Conservation (phyloP, 768 basidiomycete genomes). For the Lentinus brumalis region DNA sequence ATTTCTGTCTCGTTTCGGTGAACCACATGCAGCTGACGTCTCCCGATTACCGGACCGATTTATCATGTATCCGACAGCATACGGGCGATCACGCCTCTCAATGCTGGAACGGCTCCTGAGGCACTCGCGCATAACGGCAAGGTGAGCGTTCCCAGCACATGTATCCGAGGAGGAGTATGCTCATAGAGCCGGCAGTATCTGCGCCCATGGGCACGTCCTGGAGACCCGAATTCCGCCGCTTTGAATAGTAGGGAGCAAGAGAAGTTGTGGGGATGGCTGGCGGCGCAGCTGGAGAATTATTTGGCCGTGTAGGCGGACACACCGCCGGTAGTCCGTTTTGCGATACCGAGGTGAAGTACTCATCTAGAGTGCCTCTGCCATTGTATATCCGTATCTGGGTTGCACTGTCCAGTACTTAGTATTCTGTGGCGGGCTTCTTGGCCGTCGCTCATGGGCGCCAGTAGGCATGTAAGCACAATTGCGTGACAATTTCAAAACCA, state of each 20-base stretch:
- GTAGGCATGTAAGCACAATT: no score
- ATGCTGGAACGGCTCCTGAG: conserved; percentile 44
- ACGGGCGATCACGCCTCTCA: conserved; percentile 48
- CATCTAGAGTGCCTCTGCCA: no score
- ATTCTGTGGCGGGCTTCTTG: no score
- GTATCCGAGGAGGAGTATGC: no score
- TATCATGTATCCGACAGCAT: conserved; percentile 23
- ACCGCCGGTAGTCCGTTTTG: no score
- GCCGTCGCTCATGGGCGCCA: no score
- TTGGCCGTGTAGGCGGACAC: background rate
- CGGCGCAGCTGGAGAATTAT: conserved; percentile 28
- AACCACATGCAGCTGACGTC: background rate
- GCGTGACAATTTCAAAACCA: no score
- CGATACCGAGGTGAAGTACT: no score
- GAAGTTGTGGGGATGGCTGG: conserved; percentile 35
- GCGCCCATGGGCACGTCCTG: conserved; percentile 31
- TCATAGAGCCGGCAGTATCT: conserved; percentile 22
- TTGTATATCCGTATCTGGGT: no score
- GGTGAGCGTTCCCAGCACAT: conserved; percentile 27
- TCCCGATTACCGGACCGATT: conserved; percentile 17
- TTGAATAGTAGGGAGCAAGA: conserved; percentile 22
- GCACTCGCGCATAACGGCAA: conserved; percentile 30
- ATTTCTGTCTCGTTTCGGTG: background rate
- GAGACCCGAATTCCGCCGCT: conserved; percentile 17
- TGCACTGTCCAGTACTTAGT: no score